Percentiles rank a stretch among this genome's conserved stretches.
These are phyloP conservation scores for Zymoseptoria passerinii DNA, from an alignment of 2,329 filamentous ascomycete genomes.

Conservation along the genomic window DNA sequence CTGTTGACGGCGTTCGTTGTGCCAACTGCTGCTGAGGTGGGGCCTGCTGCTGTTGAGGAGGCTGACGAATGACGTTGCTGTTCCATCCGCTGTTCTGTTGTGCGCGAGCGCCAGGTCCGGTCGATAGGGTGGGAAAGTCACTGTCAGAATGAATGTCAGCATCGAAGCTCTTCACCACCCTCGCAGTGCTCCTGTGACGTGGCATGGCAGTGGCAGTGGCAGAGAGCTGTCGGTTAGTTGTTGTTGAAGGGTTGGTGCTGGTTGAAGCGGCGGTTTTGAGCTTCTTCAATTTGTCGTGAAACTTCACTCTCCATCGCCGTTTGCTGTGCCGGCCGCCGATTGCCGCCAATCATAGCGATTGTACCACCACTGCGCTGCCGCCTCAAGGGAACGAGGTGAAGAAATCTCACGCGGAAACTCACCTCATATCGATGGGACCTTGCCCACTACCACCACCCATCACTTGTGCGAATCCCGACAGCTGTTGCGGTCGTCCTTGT, in stretches of 20 bases:
- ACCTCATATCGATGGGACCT: conserved; percentile 30
- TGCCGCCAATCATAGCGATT: not conserved
- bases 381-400: not conserved
- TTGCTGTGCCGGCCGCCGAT: not conserved
- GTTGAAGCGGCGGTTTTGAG: not conserved
- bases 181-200: not conserved
- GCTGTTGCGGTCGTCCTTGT: conserved; percentile 19
- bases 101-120: conserved; percentile 42
- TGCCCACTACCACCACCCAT: conserved; percentile 28
- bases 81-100: conserved; percentile 50
- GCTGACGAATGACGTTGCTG: conserved; percentile 47
- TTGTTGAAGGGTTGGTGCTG: not conserved
- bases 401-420: conserved; percentile 12
- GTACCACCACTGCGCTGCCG: not conserved
- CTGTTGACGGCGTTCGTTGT: conserved; percentile 38
- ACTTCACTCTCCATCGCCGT: not conserved
- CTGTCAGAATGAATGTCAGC: conserved; percentile 33
- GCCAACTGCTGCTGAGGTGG: conserved; percentile 36
- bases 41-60: conserved; percentile 27
- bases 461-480: conserved; percentile 29
- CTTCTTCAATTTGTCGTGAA: not conserved
- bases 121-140: conserved; percentile 55
- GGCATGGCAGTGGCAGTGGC: not conserved
- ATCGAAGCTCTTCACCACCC: conserved; percentile 1
- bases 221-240: not conserved